Conservation (phyloP, 2,329 filamentous ascomycete species). For the Colletotrichum cordylinicola region DNA sequence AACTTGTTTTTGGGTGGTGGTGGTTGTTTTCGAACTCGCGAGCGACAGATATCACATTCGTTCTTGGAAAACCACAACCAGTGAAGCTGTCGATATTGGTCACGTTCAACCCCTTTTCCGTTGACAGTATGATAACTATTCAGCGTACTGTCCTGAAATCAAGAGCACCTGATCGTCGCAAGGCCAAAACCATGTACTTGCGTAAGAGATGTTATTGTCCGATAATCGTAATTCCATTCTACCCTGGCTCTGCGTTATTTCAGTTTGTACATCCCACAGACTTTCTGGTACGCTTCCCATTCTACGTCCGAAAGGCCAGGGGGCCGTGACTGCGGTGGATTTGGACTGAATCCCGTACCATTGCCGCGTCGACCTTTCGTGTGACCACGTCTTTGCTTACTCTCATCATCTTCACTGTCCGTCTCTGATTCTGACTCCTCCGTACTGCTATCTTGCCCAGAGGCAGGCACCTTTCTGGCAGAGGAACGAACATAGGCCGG, state of each 20-base stretch:
- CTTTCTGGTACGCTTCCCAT: neutral
- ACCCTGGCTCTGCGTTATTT: accelerated
- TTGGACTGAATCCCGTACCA: accelerated
- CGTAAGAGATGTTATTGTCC: accelerated
- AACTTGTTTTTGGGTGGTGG: neutral
- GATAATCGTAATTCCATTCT: accelerated
- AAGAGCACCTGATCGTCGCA: neutral
- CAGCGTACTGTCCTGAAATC: neutral
- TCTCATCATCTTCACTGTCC: neutral
- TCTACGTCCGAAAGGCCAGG: neutral
- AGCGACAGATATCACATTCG: accelerated
- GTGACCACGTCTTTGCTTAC: neutral
- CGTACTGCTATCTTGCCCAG: neutral
- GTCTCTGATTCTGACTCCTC: neutral
- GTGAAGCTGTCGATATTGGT: neutral
- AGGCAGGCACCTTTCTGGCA: neutral
- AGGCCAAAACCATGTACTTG: neutral
- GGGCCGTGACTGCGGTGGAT: accelerated
- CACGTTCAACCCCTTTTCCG: neutral
- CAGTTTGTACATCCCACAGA: neutral
- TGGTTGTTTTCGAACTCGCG: neutral
- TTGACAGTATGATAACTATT: accelerated
- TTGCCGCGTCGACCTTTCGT: neutral
- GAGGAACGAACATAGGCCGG: neutral
- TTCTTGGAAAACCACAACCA: accelerated